Evolutionary conservation across 306 rosid genomes (phyloP).

Genomic region (Fragaria ananassa): DNA sequence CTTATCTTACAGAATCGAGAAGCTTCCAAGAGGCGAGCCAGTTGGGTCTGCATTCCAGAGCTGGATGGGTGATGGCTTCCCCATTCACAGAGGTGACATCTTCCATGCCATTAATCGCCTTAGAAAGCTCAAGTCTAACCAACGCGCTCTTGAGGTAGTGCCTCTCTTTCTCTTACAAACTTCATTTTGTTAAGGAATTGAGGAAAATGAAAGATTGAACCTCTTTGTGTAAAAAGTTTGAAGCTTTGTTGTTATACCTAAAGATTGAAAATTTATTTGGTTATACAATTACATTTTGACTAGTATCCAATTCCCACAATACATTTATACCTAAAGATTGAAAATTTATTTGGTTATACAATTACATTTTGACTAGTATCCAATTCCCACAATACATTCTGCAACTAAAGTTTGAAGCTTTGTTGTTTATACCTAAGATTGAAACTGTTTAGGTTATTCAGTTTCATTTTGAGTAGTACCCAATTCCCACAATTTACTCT

Average conservation of each 20-base stretch:
- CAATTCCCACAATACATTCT: not conserved
- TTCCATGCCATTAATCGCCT: slow-evolving; percentile 89
- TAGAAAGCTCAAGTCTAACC: slow-evolving; percentile 68
- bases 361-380: not conserved
- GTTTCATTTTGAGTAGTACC: not conserved
- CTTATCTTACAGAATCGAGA: slow-evolving; percentile 77
- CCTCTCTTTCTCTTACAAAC: not conserved
- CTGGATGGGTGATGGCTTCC: slow-evolving; percentile 95
- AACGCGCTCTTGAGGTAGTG: slow-evolving; percentile 80
- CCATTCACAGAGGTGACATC: slow-evolving; percentile 67
- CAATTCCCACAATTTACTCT: not conserved
- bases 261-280: not conserved
- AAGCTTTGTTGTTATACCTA: not conserved
- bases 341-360: not conserved
- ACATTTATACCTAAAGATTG: not conserved
- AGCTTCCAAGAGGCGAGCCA: slow-evolving; percentile 48
- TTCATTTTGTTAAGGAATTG: not conserved
- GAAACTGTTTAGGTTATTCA: not conserved
- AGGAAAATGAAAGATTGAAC: not conserved
- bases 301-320: not conserved
- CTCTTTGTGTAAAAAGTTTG: not conserved
- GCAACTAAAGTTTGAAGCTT: not conserved
- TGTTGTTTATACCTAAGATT: not conserved
- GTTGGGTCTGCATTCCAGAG: slow-evolving; percentile 69
- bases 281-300: not conserved